Evolutionary conservation across 352 stramenopile genomes (phyloP), one percentile per base, ranked within the genome.

Genomic region (Aphanomyces stellatus): DNA sequence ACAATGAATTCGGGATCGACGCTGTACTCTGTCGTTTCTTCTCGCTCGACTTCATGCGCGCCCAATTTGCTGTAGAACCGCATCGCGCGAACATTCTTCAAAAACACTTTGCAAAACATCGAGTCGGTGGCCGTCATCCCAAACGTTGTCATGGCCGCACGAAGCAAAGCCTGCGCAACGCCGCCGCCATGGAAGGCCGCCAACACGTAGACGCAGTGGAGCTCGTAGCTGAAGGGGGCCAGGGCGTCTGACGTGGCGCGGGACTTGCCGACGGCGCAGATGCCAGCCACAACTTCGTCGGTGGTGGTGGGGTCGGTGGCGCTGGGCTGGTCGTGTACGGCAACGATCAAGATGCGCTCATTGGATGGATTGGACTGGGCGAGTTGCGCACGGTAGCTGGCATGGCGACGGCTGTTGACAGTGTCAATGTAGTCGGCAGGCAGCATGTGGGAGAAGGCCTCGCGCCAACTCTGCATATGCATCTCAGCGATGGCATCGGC

Each of bases 81-180:
- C 10, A 59, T 24, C 8, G 56, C 56, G 13, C 56, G 30, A 4
- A 24, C 11, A 30, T 64, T 64, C 41, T 64, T 64, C 22, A 51
- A 17, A 30, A 64, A 64, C 10, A 64, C 56, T 19, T 64, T 64
- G 56, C 56, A 64, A 49, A 53, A 64, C 25, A 64, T 49, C 11
- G n/a, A 10, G 13, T 22, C 56, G 22, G 24, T 35, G 1, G 30
- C 4, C 15, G 30, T 24, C 11, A 64, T 22, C 2, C 15, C 15
- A 13, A 64, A 51, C 3, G 35, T 19, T 25, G 17, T 13, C 10
- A 53, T 2, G 41, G 31, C 56, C 15, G 24, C 35, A 4, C 27
- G 37, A 22, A 64, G 27, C 5, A 64, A 30, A 19, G 53, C 30
- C 41, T 64, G 53, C 13, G 31, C 35, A 11, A 49, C 3, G 31